Evolutionary conservation across 129 eudicot species (phyloP), one percentile per base, ranked within the genome.

Genomic region (Pulicaria dysenterica): DNA sequence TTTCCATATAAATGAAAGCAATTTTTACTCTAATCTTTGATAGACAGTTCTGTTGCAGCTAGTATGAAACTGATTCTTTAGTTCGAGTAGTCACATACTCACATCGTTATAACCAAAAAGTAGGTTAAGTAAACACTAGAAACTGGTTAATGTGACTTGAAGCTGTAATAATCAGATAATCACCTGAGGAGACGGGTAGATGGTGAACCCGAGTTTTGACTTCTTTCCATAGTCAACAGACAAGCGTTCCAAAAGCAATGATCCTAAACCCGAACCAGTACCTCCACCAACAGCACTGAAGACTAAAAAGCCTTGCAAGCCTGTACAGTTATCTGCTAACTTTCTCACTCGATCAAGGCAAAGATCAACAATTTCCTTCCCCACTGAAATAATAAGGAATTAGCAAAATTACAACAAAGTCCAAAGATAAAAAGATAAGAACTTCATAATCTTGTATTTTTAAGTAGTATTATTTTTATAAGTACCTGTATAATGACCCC

Each of bases 101-200:
- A 6, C 7, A 54, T 39, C 5, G 4, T 14, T 14, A 39, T 3
- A 62, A 40, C 11, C 49, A 40, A 8, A 24, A 41, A 15, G 37
- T 6, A 62, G 13, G 5, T 4, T 15, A 7, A 19, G 44, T 15
- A 7, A 19, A 64, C 40, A 12, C 41, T 19, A 46, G 50, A 13
- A 34, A 47, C 13, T 12, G 72, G 7, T 49, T 48, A 47, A 3
- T 7, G 46, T 36, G 7, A 13, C 45, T 48, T 67, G n/a, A 67
- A 67, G 73, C n/a, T 24, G 58, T 63, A 36, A 6, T 34, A 10
- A 1, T 16, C 13, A 15, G 34, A 68, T 58, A 80, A 51, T 79
- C 46, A 87, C 98, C 95, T 93, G 98, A 14, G 98, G 98, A 67
- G 98, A 93, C 80, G 98, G 96, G 85, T 93, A 93, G 61, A 93